Conservation (phyloP, 257 asterid genomes). For the Fraxinus anomala region DNA sequence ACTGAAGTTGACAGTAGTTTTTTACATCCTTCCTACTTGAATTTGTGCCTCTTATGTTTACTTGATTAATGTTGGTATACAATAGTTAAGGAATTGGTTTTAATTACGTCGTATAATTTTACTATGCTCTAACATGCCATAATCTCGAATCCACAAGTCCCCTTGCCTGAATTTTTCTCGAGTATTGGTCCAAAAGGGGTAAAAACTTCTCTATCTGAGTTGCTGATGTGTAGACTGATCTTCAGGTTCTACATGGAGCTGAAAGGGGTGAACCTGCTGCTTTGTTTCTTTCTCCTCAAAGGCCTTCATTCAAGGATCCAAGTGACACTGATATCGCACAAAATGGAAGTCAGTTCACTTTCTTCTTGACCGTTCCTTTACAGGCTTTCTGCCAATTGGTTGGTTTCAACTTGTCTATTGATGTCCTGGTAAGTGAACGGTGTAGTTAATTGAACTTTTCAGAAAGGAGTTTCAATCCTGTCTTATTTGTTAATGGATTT, state of each 20-base stretch:
- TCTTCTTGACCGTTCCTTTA: constrained; percentile 85
- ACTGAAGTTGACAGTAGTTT: background rate
- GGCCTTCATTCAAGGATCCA: constrained; percentile 68
- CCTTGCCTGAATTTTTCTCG: background rate
- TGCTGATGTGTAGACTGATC: constrained; percentile 35
- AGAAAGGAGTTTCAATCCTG: constrained; percentile 10
- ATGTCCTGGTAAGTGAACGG: constrained; percentile 55
- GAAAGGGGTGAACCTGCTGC: constrained; percentile 91
- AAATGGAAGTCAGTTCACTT: constrained; percentile 88
- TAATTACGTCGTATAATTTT: background rate
- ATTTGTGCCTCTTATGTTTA: background rate
- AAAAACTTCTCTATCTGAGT: constrained; percentile 6
- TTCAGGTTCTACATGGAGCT: constrained; percentile 87
- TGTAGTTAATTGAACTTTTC: constrained; percentile 13
- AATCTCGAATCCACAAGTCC: background rate
- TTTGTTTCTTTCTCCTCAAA: constrained; percentile 82
- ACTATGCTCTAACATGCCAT: background rate
- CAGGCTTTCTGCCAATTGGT: constrained; percentile 90
- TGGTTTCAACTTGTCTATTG: constrained; percentile 50
- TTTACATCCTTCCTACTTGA: background rate
- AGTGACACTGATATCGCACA: constrained; percentile 47
- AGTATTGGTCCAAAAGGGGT: background rate
- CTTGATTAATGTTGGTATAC: background rate
- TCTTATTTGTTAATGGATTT: constrained; percentile 26
- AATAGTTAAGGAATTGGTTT: background rate